Base-by-base conservation (phyloP, 2,329 filamentous ascomycete species). In the Claviceps sp. region DNA sequence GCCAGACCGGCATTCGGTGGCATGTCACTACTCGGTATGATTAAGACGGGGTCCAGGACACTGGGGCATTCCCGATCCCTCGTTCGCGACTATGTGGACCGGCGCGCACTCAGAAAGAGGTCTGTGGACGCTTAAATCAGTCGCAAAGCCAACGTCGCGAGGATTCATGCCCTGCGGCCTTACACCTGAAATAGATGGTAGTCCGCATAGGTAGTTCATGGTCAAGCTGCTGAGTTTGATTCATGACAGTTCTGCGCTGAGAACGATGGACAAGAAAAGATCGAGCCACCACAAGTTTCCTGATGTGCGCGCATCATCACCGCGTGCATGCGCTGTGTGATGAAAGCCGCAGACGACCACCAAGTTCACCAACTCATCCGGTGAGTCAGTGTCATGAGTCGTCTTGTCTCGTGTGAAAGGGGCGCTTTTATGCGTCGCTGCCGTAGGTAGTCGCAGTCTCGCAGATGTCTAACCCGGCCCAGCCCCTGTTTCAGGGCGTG, bases 111-210 rank as follows among this genome's bases (percentile, higher is more conserved):
- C 40, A 30, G 19, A 22, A 37, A 40, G 40, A 51, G 49, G 52
- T 51, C 46, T 49, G 49, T 54, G 52, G 26, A 34, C 30, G 30
- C 30, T 37, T 48, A 39, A 30, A n/a, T 17, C n/a, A 14, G 44
- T 39, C 17, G 13, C 22, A 17, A 16, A 19, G n/a, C 10, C 26
- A 37, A 17, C 41, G 30, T 38, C 26, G 11, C 30, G 26, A 8
- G 3, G 13, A 16, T 30, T 16, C 16, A 22, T 44, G 34, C 46
- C 3, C 43, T 34, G n/a, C 19, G 41, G 41, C 17, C 19, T 34
- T 48, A 45, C 39, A 24, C 24, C 6, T 38, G 7, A 42, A 19
- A 19, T 2, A 11, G 34, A 8, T 38, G 40, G n/a, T 3, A 14
- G 45, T 11, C 10, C 10, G 7, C 13, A 17, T 44, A 7, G 7